Evolutionary conservation across 1,284 basidiomycete species (phyloP), one percentile per base, ranked within the genome.

Genomic region (Volvariella surrecta): DNA sequence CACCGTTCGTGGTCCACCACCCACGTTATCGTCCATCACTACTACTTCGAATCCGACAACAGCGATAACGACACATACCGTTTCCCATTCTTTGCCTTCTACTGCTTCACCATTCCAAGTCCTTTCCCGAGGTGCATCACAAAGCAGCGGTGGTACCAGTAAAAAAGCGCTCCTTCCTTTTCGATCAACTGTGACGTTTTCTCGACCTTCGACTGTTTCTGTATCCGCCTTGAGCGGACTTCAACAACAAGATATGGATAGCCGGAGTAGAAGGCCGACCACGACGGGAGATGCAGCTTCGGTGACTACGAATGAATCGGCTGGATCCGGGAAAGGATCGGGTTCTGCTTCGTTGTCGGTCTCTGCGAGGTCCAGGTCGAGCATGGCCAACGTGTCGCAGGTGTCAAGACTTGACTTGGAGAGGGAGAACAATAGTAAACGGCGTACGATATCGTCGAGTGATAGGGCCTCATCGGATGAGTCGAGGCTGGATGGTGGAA

Each of bases 41-140:
- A 6, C 75, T 9, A 73, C 73, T 0, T 68, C 77, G 0, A 40
- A 40, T 18, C 35, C 81, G 1, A 86, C 83, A 21, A 86, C 80
- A 18, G 81, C 81, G 3, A 47, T 86, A n/a, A 82, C 82, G 1
- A 58, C 74, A 0, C 74, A 79, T 46, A 83, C 77, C 0, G 79
- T 76, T 2, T 74, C 74, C 1, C 71, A 67, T 34, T 64, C 68
- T 4, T 61, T 64, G 0, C 62, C 24, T 11, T 11, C 11, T 11
- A 28, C 64, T n/a, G 52, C 52, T 64, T 0, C 68, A 70, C 44
- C 65, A 69, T 3, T 8, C 34, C 19, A 4, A 8, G 30, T 49
- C n/a, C 50, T 76, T 19, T 54, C 61, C 15, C 65, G 74, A 7
- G 66, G 63, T 6, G 64, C 69, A 19, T 77, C 76, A 0, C 61